Conservation (phyloP, 495 filamentous ascomycete genomes). For the Penicillium turbatum region DNA sequence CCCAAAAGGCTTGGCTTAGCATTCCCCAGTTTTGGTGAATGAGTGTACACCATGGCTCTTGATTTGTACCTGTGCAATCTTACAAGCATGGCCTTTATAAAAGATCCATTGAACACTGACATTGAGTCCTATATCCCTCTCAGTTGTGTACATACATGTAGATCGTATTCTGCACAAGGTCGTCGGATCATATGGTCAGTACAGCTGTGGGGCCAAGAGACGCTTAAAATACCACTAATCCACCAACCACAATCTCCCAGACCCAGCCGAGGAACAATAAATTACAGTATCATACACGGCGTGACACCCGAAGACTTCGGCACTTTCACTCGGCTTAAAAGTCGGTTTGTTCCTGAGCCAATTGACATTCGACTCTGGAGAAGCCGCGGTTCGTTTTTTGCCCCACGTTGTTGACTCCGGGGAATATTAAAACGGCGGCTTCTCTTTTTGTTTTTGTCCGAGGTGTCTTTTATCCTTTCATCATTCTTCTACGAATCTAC, state of each 20-base stretch:
- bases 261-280: conserved; percentile 25
- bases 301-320: conserved; percentile 15
- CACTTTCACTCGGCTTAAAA: conserved; percentile 27
- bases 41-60: neutral
- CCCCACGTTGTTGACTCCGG: neutral
- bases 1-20: neutral
- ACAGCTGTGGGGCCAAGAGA: neutral
- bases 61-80: neutral
- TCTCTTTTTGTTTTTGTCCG: neutral
- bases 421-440: neutral
- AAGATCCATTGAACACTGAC: too few relatives aligned
- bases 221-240: neutral
- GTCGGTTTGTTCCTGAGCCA: neutral
- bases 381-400: conserved; percentile 14
- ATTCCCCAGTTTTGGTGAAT: neutral
- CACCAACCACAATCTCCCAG: conserved; percentile 6
- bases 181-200: neutral
- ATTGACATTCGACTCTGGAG: conserved; percentile 14
- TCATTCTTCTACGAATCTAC: neutral
- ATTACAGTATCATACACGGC: conserved; percentile 34
- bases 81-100: neutral
- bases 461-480: neutral
- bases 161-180: too few relatives aligned
- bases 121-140: neutral
- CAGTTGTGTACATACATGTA: too few relatives aligned